Conservation (phyloP, 192 early-diverging fungal genomes). For the Linnemannia elongata region DNA sequence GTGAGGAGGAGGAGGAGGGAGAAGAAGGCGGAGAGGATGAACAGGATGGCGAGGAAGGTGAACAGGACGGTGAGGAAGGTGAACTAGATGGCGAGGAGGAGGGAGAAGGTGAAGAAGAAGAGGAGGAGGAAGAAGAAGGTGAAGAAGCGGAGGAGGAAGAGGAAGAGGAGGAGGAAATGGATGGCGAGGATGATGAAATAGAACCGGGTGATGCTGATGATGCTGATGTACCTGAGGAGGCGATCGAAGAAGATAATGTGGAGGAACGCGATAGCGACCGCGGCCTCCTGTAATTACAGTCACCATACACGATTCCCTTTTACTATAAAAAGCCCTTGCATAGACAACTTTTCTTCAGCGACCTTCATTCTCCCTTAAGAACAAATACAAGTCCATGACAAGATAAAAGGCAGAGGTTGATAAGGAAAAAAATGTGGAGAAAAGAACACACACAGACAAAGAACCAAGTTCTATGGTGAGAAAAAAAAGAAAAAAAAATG, state of each 20-base stretch:
- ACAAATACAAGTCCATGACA: neutral
- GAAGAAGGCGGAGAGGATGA: conserved; percentile 5
- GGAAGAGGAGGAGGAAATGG: conserved; percentile 9
- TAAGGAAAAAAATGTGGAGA: neutral
- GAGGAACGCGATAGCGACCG: neutral
- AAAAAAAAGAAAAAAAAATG: conserved; percentile 6
- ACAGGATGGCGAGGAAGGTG: neutral
- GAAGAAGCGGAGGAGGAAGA: conserved; percentile 13
- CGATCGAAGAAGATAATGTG: neutral
- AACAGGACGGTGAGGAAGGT: conserved; percentile 1
- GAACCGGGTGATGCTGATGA: neutral
- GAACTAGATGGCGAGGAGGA: conserved; percentile 2
- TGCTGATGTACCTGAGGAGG: neutral
- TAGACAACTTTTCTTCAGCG: neutral
- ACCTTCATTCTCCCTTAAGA: neutral
- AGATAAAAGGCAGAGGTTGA: neutral
- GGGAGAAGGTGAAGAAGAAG: neutral
- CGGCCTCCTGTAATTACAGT: neutral
- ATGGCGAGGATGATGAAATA: conserved; percentile 2
- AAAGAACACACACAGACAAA: neutral
- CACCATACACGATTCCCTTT: neutral
- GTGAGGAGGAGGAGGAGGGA: conserved; percentile 6
- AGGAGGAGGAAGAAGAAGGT: conserved; percentile 12
- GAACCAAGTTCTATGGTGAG: neutral
- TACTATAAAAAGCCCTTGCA: neutral